These are phyloP conservation scores for Acacia confusa DNA, from an alignment of 306 rosid genomes.

Conservation along the genomic window DNA sequence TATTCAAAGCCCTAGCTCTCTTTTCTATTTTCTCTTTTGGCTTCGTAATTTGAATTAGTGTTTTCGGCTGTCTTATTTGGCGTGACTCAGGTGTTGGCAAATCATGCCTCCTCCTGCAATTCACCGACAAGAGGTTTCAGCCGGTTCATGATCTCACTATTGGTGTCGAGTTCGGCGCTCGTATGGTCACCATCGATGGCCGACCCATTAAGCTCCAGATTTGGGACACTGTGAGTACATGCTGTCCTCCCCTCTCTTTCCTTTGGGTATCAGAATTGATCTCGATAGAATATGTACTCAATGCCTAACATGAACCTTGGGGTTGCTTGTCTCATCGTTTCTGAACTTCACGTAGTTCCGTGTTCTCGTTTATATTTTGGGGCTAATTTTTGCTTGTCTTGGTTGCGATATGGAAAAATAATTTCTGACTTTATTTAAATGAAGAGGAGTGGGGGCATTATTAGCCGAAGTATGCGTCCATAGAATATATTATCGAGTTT, in stretches of 20 bases:
- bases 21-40: slow-evolving; percentile 8
- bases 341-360: neutral
- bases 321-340: neutral
- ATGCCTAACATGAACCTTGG: neutral
- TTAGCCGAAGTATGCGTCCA: neutral
- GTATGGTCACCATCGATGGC: slow-evolving; percentile 82
- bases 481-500: neutral
- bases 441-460: neutral
- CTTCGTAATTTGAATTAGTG: slow-evolving; percentile 24
- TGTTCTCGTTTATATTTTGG: neutral
- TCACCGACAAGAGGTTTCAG: slow-evolving; percentile 95
- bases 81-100: slow-evolving; percentile 80
- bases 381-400: neutral
- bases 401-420: neutral
- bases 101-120: slow-evolving; percentile 88
- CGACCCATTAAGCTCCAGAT: slow-evolving; percentile 94
- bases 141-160: slow-evolving; percentile 98
- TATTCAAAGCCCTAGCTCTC: neutral
- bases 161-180: slow-evolving; percentile 96
- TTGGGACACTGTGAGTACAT: slow-evolving; percentile 84
- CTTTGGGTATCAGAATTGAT: neutral
- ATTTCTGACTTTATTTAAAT: neutral
- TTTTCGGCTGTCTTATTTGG: slow-evolving; percentile 18
- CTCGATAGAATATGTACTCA: neutral
- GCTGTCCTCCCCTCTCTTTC: neutral